phyloP scores from a whole-genome alignment of 352 stramenopile genomes.

The Globisporangium cylindrosporum region DNA sequence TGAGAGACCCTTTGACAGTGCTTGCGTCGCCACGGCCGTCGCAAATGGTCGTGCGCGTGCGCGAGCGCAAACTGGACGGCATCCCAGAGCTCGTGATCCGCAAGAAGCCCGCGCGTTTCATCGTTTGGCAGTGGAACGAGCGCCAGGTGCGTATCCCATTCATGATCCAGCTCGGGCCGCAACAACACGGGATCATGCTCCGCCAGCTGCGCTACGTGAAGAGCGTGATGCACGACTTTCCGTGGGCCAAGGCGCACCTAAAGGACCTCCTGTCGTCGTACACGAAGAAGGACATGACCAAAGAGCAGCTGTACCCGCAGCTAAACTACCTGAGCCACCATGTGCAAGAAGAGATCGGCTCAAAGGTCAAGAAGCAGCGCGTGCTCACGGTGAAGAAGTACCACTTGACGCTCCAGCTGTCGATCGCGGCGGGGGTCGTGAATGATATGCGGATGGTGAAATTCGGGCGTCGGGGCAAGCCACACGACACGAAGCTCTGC shows the following conservation, averaged over 20 bases:
- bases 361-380: slow-evolving; percentile 42
- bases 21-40: slow-evolving; percentile 27
- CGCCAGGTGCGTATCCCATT: slow-evolving; percentile 47
- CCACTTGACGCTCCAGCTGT: slow-evolving; percentile 58
- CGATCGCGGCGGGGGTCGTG: slow-evolving; percentile 50
- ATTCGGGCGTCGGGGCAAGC: slow-evolving; percentile 65
- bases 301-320: slow-evolving; percentile 77
- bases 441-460: slow-evolving; percentile 73
- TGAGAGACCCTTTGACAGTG: background rate
- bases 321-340: slow-evolving; percentile 66
- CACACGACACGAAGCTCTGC: slow-evolving; percentile 64
- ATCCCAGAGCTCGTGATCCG: slow-evolving; percentile 60
- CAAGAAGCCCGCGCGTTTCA: slow-evolving; percentile 43
- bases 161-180: slow-evolving; percentile 56
- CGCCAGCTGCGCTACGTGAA: slow-evolving; percentile 80
- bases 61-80: slow-evolving; percentile 43
- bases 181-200: slow-evolving; percentile 82
- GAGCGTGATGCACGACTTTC: slow-evolving; percentile 79
- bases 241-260: slow-evolving; percentile 74
- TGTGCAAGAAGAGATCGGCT: slow-evolving; percentile 56
- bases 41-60: slow-evolving; percentile 58
- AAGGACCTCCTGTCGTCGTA: slow-evolving; percentile 62
- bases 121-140: slow-evolving; percentile 69
- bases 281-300: slow-evolving; percentile 68
- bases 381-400: slow-evolving; percentile 53